Evolutionary conservation across 2,329 filamentous ascomycete genomes (phyloP), one percentile per base, ranked within the genome.

Genomic region (Penicillium aurantiogriseum): DNA sequence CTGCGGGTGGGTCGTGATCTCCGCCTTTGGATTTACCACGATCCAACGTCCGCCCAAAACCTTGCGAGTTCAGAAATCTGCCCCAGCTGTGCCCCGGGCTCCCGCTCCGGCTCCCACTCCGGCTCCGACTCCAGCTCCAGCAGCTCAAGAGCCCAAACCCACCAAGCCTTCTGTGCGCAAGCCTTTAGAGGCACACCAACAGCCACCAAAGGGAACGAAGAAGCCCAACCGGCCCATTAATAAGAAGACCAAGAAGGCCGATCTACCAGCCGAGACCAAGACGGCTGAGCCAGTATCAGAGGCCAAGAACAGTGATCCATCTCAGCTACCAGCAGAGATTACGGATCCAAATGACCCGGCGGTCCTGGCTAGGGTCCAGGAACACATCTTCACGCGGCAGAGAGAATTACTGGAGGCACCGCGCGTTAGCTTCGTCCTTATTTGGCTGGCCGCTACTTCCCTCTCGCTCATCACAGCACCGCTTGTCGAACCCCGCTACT

Each of bases 401-500:
- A 64, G 63, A 44, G 59, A 70, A 5, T 62, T 70, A 29, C 51
- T 63, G n/a, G 65, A 63, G n/a, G 51, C 66, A 13, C 69, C 74
- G 3, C 72, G 72, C 21, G 76, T 77, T 42, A 81, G 80, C 66
- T 87, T 86, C 64, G 74, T 85, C 13, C 69, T 87, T 23, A 74
- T 87, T 31, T 88, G 83, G 80, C 72, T 96, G 8, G 76, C 86
- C 5, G 83, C 92, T 0, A 92, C 92, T 0, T 70, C 88, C 0
- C 80, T 96, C 4, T 93, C 90, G 0, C 83, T 99, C 13, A 78
- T 96, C 54, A 94, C 91, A 0, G 92, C 94, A 0, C 92, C 94
- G 0, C 83, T 99, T 0, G 93, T 99, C 10, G 94, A 99, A 73
- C 94, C 94, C 15, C 85, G 94, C 15, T 99, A 99, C 75, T 96